Base-by-base conservation (phyloP, 2,329 filamentous ascomycete species). In the Pezicula neosporulosa region DNA sequence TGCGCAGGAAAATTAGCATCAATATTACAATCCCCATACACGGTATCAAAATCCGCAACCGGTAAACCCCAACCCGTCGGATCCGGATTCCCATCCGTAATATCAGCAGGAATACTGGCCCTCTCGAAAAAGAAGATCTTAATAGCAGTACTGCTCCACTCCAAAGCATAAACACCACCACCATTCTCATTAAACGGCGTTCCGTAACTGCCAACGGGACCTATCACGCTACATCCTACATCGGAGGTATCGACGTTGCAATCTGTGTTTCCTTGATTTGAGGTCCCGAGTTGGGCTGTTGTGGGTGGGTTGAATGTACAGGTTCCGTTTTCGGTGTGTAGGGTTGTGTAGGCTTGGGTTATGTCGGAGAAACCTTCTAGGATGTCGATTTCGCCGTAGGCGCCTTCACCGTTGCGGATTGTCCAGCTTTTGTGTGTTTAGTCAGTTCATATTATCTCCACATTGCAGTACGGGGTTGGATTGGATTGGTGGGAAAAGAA, bases 41-140 rank as follows among this genome's bases (percentile, higher is more conserved):
- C 57, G 6, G 74, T 77, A 1, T 87, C 87, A 37, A 62, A 61
- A 45, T 75, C 76, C 13, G 87, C 89, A 2, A 78, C 66, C 1
- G 92, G 88, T 2, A 68, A 70, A 12, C 83, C 86, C 86, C 91
- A 96, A 18, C 63, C 68, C 3, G 72, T 67, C 0, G 89, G 87
- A 58, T 89, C 71, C 0, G 90, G 89, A 7, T 62, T 73, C 16
- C 76, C 80, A 6, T 68, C 62, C 49, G 87, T 81, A 65, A 91
- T 85, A 13, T 69, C 63, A 1, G 87, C 87, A 48, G 86, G 96
- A 57, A 96, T 77, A 36, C 77, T 78, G 67, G 96, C 58, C 76
- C 86, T 81, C 2, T 84, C 58, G 58, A 80, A 80, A 62, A 72
- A 76, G 72, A 73, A 80, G 47, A 78, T 72, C 51, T 71, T 73